Percentiles rank a stretch among this genome's conserved stretches.
Evolutionary conservation across 2,329 filamentous ascomycete species (phyloP).

Genomic region (Endoconidiophora laricicola): DNA sequence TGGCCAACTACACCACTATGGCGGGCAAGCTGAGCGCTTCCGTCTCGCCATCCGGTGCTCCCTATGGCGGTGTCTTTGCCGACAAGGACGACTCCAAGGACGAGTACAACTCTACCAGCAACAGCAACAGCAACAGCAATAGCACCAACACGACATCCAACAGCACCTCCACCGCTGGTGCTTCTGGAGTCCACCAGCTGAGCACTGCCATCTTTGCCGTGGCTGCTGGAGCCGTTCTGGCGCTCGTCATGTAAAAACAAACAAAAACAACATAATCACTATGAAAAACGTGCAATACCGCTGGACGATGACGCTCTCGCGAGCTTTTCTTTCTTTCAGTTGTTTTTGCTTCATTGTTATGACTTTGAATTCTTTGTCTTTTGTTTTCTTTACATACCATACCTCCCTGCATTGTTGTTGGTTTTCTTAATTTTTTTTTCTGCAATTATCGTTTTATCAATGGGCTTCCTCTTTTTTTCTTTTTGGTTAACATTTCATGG

Average conservation of each 20-base stretch:
- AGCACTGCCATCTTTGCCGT: background rate
- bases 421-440: no score
- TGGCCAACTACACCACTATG: constrained; percentile 11
- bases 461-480: no score
- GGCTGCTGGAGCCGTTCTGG: background rate
- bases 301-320: no score
- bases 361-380: no score
- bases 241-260: background rate
- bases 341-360: no score
- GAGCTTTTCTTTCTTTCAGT: no score
- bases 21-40: constrained; percentile 1
- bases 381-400: no score
- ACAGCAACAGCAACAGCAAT: background rate
- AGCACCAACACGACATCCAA: background rate
- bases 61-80: constrained; percentile 8
- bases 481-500: no score
- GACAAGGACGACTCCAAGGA: constrained; percentile 2
- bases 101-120: background rate
- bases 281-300: no score
- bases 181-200: background rate
- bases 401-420: no score
- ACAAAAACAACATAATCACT: no score
- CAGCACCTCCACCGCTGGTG: background rate
- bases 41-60: background rate
- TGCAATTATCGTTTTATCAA: no score